Base-by-base conservation (phyloP, 257 asterid species). In the Ligustrum vulgare region DNA sequence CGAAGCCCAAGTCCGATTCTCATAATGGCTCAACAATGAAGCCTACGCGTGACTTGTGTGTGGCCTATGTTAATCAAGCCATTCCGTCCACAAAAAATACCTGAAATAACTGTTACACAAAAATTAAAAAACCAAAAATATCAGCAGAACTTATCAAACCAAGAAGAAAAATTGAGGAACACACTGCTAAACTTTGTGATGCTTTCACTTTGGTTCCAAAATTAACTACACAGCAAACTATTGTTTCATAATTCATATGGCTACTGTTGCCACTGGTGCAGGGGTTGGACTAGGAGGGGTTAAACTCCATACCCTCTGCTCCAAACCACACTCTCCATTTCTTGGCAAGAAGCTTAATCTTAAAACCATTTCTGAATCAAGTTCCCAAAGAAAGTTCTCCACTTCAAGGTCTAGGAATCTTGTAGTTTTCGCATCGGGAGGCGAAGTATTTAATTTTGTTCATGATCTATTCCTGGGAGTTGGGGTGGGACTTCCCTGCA, bases 401-500 rank as follows among this genome's bases (percentile, higher is more conserved):
- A 58, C 68, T 20, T 72, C 82, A 12, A 84, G 86, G 77, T 66
- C 87, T 37, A 86, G 62, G 77, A 87, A 79, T 41, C 73, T 79
- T 3, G 85, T 74, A 5, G 82, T 86, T 77, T 77, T 70, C 0
- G 95, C 93, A 5, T 71, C 88, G 37, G 96, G 85, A 20, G 87
- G 87, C 22, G 92, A 86, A 54, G 56, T 82, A 39, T 78, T 81
- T 67, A 77, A 82, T 54, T 60, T 82, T 76, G 88, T 80, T 58
- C 84, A 87, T 67, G 91, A 95, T 80, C 67, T 91, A 39, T 89
- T 95, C 74, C 67, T 93, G 75, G 99, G 99, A 7, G 98, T 95
- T 77, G 99, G 99, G 31, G 98, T 95, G 62, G 99, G 98, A 54
- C 91, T 95, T 64, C 99, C 99, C 10, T 95, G 99, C 76, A 93